Percentiles rank a stretch among this genome's conserved stretches.
These are phyloP conservation scores for Halenospora varia DNA, from an alignment of 495 filamentous ascomycete genomes.

Conservation along the genomic window DNA sequence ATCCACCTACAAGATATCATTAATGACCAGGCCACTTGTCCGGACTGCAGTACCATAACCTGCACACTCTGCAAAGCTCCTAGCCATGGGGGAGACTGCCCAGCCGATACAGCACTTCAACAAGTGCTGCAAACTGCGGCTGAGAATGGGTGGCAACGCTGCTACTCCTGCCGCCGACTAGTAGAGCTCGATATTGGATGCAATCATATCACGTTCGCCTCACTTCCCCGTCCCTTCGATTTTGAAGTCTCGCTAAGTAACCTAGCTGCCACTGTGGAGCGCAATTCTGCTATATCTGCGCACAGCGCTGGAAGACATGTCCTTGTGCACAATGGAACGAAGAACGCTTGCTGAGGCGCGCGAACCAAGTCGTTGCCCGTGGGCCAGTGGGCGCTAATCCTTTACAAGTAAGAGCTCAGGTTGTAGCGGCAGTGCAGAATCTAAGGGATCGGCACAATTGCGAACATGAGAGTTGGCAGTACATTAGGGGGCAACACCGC, in stretches of 20 bases:
- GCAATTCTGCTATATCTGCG: constrained; percentile 55
- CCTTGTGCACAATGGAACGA: constrained; percentile 37
- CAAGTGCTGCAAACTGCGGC: constrained; percentile 10
- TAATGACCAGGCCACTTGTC: constrained; percentile 28
- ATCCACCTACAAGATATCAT: constrained; percentile 10
- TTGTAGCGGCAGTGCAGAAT: neutral
- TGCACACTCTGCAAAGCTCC: constrained; percentile 38
- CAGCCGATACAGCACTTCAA: constrained; percentile 18
- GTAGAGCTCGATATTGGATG: constrained; percentile 22
- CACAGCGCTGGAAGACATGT: constrained; percentile 45
- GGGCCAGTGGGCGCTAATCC: neutral
- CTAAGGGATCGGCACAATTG: neutral
- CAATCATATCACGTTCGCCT: constrained; percentile 23
- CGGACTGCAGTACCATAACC: constrained; percentile 29
- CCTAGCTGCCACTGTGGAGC: constrained; percentile 44
- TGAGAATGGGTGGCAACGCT: constrained; percentile 24
- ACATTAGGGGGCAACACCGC: neutral
- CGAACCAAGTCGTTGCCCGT: constrained; percentile 16
- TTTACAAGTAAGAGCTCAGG: neutral
- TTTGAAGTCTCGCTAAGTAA: neutral
- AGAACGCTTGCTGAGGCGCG: constrained; percentile 5
- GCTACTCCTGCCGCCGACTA: constrained; percentile 17
- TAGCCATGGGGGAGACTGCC: constrained; percentile 16
- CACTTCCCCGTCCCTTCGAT: neutral
- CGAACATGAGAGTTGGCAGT: neutral